Evolutionary conservation across 129 eudicot species (phyloP).

Genomic region (Calendula officinalis): DNA sequence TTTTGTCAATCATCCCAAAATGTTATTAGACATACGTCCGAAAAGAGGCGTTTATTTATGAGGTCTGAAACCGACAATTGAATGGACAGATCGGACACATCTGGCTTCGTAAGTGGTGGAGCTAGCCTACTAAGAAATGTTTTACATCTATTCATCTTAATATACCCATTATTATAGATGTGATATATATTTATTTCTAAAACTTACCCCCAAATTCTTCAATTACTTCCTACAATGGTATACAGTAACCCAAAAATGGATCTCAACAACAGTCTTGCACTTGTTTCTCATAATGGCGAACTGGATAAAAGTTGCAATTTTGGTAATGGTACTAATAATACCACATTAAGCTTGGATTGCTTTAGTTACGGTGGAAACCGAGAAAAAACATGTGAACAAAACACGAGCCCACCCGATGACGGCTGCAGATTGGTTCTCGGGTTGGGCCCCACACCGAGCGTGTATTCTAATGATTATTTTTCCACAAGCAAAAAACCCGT

Average conservation of each 20-base stretch:
- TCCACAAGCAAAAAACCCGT: constrained; percentile 37
- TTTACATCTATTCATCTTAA: constrained; percentile 46
- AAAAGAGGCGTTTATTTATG: constrained; percentile 1
- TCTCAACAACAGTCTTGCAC: constrained; percentile 40
- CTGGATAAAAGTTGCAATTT: constrained; percentile 25
- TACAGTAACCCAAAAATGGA: constrained; percentile 47
- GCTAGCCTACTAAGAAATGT: constrained; percentile 35
- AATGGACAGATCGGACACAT: constrained; percentile 89
- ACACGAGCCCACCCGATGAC: constrained; percentile 52
- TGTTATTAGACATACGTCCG: constrained; percentile 32
- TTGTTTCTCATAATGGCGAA: constrained; percentile 47
- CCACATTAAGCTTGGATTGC: constrained; percentile 80
- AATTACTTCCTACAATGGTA: constrained; percentile 28
- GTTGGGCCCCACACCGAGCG: constrained; percentile 77
- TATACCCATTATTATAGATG: constrained; percentile 31
- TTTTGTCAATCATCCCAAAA: constrained; percentile 20
- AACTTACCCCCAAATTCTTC: constrained; percentile 5
- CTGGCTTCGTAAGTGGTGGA: constrained; percentile 98
- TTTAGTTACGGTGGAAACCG: constrained; percentile 65
- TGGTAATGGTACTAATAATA: constrained; percentile 43
- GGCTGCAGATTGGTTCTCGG: constrained; percentile 93
- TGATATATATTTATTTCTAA: neutral
- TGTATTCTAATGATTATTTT: constrained; percentile 42
- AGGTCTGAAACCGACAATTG: constrained; percentile 19
- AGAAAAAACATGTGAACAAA: constrained; percentile 29